Base-by-base conservation (phyloP, 1,139 yeast genomes). In the Candida neerlandica region DNA sequence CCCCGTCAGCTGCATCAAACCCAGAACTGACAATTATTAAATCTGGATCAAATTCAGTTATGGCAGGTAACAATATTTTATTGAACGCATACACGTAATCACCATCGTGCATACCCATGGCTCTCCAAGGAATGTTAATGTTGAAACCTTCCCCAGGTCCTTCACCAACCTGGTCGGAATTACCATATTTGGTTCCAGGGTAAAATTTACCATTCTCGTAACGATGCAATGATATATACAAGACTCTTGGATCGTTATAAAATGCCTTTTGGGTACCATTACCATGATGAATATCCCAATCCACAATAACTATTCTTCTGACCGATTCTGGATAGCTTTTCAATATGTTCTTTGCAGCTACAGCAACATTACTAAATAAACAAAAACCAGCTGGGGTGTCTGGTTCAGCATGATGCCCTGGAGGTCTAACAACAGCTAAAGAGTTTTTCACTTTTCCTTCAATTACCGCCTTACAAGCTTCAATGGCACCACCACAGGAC, bases 401-500 rank as follows among this genome's bases (percentile, higher is more conserved):
- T 1, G 99, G 98, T 63, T 95, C 99, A 1, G 99, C 98, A 64
- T 95, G 99, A 69, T 95, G 99, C 2, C 99, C 99, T 0, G 99
- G 99, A 1, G 99, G 99, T 56, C 99, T 81, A 12, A 95, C 97
- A 12, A 95, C 89, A 0, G 99, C 99, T 50, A 95, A 66, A 0
- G 97, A 86, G 64, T 95, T 95, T 63, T 91, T 91, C 29, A 92
- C 98, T 51, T 78, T 74, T 1, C 97, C 96, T 65, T 92, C 98
- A 10, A 94, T 87, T 16, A 95, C 99, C 0, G 98, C 97, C 58
- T 85, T 84, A 66, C 98, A 92, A 0, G 97, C 96, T 66, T 94
- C 99, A 46, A 95, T 94, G 29, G 96, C 86, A 27, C 99, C 98
- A 49, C 99, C 99, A 65, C 98, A 94, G 14, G 97, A 87, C 37